A percentile compares a stretch with the other conserved stretches of the same genome.
Conservation (phyloP, 2,329 filamentous ascomycete genomes). For the Exophiala aquamarina region DNA sequence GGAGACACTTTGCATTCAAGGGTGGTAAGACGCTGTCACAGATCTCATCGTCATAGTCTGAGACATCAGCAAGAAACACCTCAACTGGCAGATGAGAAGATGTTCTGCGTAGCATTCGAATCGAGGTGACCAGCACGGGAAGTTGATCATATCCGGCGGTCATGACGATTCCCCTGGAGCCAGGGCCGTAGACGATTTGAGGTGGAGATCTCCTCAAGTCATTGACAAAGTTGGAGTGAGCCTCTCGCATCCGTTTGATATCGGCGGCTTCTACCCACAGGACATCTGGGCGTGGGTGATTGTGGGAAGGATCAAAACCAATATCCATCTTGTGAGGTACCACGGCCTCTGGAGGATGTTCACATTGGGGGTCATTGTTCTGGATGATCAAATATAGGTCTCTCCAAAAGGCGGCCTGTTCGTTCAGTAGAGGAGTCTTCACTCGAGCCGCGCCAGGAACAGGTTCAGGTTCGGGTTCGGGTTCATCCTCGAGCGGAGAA, state of each 20-base stretch:
- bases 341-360: slow-evolving; percentile 23
- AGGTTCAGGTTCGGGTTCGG: neutral
- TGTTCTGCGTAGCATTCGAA: slow-evolving; percentile 46
- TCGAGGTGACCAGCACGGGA: slow-evolving; percentile 44
- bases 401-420: slow-evolving; percentile 26
- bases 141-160: slow-evolving; percentile 45
- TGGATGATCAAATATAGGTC: slow-evolving; percentile 23
- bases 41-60: slow-evolving; percentile 30
- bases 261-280: slow-evolving; percentile 36
- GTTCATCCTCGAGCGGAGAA: slow-evolving; percentile 1
- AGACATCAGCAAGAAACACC: slow-evolving; percentile 33
- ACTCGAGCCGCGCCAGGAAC: neutral
- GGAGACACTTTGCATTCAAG: slow-evolving; percentile 33
- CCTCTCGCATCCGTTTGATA: slow-evolving; percentile 36
- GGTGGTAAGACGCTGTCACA: slow-evolving; percentile 32
- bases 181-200: slow-evolving; percentile 1
- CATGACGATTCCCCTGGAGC: slow-evolving; percentile 35
- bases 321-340: slow-evolving; percentile 27
- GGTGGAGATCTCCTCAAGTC: slow-evolving; percentile 28
- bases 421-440: slow-evolving; percentile 17
- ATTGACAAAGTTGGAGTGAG: slow-evolving; percentile 43
- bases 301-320: slow-evolving; percentile 22
- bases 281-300: slow-evolving; percentile 36
- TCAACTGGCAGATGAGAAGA: slow-evolving; percentile 47
- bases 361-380: slow-evolving; percentile 27